phyloP scores from a whole-genome alignment of 768 basidiomycete genomes.

The Lactifluus volemus region DNA sequence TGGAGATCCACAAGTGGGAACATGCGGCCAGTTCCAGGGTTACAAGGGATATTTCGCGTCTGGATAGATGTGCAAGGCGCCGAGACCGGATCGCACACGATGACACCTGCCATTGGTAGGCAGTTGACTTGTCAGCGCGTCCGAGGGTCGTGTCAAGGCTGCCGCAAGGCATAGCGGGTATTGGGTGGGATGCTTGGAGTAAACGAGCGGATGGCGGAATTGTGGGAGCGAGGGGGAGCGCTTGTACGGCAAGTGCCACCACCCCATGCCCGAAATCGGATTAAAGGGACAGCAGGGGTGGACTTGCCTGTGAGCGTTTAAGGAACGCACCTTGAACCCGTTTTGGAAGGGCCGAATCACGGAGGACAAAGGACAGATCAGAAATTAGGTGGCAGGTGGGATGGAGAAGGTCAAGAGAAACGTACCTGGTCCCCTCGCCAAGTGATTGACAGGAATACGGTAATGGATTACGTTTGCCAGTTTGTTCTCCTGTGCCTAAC shows the following conservation, averaged over 20 bases:
- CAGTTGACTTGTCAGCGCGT: background rate
- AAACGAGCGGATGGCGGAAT: background rate
- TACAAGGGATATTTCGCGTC: background rate
- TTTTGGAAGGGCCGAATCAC: background rate
- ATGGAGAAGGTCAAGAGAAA: background rate
- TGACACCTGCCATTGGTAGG: constrained; percentile 5
- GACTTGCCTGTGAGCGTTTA: background rate
- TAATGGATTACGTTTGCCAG: constrained; percentile 2
- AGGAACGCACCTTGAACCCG: background rate
- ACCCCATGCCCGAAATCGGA: background rate
- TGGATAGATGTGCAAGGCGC: background rate
- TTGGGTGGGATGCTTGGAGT: background rate
- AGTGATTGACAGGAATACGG: background rate
- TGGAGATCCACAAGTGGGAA: background rate
- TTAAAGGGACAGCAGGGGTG: background rate
- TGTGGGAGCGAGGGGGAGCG: background rate
- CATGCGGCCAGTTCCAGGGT: background rate
- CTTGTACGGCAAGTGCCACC: background rate
- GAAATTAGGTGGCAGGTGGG: background rate
- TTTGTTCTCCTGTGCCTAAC: background rate
- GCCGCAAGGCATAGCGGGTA: constrained; percentile 6
- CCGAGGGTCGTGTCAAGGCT: background rate
- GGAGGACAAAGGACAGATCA: background rate
- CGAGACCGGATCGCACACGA: background rate
- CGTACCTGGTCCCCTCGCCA: background rate